Percentiles rank a stretch among this genome's conserved stretches.
These are phyloP conservation scores for Achaetomiella virescens DNA, from an alignment of 495 filamentous ascomycete genomes.

Conservation along the genomic window DNA sequence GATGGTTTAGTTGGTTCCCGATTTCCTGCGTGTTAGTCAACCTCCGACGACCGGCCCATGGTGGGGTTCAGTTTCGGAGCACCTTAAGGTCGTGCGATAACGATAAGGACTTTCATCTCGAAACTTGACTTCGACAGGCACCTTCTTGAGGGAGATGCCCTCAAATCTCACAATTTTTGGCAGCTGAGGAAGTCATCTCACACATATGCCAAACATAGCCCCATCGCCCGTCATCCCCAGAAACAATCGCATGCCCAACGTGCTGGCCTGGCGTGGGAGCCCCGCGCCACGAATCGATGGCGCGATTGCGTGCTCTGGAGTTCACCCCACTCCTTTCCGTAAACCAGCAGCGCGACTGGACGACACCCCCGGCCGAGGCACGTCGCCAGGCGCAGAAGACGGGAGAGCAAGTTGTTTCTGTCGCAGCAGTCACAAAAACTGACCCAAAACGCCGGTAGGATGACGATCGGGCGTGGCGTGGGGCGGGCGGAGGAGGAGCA, in stretches of 20 bases:
- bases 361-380: not conserved
- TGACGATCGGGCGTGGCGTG: not conserved
- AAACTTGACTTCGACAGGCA: not conserved
- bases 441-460: not conserved
- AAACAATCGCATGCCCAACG: not conserved
- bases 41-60: constrained; percentile 4
- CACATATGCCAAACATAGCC: not conserved
- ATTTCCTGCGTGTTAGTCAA: not conserved
- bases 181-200: not conserved
- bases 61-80: not conserved
- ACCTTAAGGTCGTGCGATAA: not conserved
- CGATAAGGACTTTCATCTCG: not conserved
- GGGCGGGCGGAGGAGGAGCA: not conserved
- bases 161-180: not conserved
- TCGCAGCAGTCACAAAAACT: constrained; percentile 8
- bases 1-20: too few relatives aligned
- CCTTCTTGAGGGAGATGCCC: too few relatives aligned
- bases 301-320: constrained; percentile 32
- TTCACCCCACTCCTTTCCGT: constrained; percentile 25
- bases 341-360: constrained; percentile 15
- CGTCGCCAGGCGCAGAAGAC: not conserved
- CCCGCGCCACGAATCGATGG: constrained; percentile 29
- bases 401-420: not conserved
- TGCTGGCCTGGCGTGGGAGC: constrained; percentile 8
- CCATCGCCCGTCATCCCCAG: not conserved